Conservation (phyloP, 495 filamentous ascomycete genomes). For the Lasiosphaeria hispida region DNA sequence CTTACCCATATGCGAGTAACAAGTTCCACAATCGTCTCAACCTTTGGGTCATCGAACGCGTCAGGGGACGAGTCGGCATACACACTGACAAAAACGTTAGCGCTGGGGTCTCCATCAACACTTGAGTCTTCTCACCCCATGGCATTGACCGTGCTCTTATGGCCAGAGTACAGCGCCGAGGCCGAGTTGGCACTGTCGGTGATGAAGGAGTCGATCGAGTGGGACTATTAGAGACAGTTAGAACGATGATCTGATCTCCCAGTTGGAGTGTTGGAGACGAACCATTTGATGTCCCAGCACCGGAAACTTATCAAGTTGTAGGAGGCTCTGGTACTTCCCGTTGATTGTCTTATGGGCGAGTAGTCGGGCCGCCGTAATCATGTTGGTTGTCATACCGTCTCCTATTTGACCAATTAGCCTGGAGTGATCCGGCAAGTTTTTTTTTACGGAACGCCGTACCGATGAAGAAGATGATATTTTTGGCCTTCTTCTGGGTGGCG, state of each 20-base stretch:
- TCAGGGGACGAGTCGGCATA: constrained; percentile 66
- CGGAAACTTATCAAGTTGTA: constrained; percentile 70
- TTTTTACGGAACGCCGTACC: constrained; percentile 33
- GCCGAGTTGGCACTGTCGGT: constrained; percentile 77
- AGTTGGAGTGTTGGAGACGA: neutral
- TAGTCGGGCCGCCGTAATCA: constrained; percentile 68
- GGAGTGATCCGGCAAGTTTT: neutral
- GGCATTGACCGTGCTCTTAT: constrained; percentile 72
- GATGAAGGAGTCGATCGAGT: constrained; percentile 73
- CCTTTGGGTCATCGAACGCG: constrained; percentile 70
- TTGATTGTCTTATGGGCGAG: constrained; percentile 74
- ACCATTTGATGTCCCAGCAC: constrained; percentile 67
- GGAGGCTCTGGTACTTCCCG: constrained; percentile 65
- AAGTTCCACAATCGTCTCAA: constrained; percentile 73
- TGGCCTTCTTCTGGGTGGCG: constrained; percentile 60
- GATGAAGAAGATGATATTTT: constrained; percentile 77
- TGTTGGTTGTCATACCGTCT: constrained; percentile 79
- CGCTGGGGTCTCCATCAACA: neutral
- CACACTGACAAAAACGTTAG: constrained; percentile 39
- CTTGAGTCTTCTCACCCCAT: constrained; percentile 45
- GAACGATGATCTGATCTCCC: neutral
- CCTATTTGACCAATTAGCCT: constrained; percentile 22
- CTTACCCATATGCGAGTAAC: constrained; percentile 59
- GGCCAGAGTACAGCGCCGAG: constrained; percentile 69
- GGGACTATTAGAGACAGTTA: constrained; percentile 35